phyloP scores from a whole-genome alignment of 176 grass and related monocot genomes.

The Poa annua region DNA sequence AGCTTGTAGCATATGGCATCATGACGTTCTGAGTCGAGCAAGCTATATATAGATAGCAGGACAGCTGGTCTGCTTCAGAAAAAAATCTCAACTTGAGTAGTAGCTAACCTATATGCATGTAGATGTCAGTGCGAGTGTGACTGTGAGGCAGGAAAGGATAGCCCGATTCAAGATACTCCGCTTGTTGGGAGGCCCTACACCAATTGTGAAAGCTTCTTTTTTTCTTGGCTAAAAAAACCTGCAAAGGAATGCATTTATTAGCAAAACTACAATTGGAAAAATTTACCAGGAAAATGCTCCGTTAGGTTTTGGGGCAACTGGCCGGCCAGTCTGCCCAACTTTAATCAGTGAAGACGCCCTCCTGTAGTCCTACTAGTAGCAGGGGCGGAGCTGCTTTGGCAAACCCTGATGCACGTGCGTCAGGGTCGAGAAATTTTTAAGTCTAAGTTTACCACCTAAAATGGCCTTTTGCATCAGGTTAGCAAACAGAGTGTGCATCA shows the following conservation, averaged over 20 bases:
- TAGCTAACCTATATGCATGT: not conserved
- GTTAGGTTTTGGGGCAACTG: not conserved
- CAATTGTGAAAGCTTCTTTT: not conserved
- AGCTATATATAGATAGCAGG: not conserved
- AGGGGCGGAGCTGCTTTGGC: no score
- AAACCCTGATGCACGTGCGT: no score
- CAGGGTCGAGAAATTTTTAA: no score
- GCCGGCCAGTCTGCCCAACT: not conserved
- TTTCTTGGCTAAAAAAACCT: not conserved
- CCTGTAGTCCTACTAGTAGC: no score
- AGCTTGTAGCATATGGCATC: not conserved
- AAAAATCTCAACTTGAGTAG: not conserved
- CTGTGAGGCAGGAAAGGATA: constrained; percentile 1
- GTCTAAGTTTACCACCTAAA: no score
- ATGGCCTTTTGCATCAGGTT: no score
- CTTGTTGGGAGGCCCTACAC: not conserved
- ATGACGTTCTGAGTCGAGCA: constrained; percentile 8
- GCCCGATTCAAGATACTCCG: not conserved
- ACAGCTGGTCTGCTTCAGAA: not conserved
- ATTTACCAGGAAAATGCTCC: not conserved
- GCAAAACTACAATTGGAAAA: not conserved
- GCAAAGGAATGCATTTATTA: not conserved
- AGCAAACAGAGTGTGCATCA: no score
- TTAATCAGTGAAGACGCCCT: not conserved
- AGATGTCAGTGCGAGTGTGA: constrained; percentile 9